Percentiles rank a stretch among this genome's conserved stretches.
These are phyloP conservation scores for Cephalotrichum gorgonifer DNA, from an alignment of 2,329 filamentous ascomycete species.

Conservation along the genomic window DNA sequence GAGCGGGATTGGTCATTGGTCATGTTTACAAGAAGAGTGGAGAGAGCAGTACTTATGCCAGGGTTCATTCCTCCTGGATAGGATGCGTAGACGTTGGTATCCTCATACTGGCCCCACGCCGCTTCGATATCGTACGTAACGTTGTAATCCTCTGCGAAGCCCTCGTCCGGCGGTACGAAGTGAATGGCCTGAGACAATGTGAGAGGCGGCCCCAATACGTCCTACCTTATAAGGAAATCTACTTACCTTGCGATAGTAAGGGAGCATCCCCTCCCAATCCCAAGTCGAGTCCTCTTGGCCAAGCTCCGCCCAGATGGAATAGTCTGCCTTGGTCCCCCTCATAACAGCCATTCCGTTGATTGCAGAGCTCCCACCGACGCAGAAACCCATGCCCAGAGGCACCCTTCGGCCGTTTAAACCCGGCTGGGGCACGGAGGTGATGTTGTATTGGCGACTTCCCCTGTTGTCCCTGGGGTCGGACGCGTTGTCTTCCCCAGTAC, in stretches of 20 bases:
- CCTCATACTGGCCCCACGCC: slow-evolving; percentile 9
- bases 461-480: neutral
- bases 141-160: slow-evolving; percentile 10
- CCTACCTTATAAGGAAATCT: neutral
- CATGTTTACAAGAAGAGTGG: neutral
- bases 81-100: slow-evolving; percentile 7
- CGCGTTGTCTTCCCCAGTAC: neutral
- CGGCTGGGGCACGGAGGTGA: slow-evolving; percentile 9
- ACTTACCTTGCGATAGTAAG: slow-evolving; percentile 14
- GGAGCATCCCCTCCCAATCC: slow-evolving; percentile 14
- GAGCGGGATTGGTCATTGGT: too few relatives aligned
- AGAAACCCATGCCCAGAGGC: neutral
- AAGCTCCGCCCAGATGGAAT: slow-evolving; percentile 15
- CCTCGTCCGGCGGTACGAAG: slow-evolving; percentile 6
- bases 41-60: neutral
- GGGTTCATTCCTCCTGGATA: neutral
- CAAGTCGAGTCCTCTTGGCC: slow-evolving; percentile 15
- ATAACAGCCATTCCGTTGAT: slow-evolving; percentile 24
- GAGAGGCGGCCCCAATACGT: neutral
- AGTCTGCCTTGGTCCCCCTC: slow-evolving; percentile 19
- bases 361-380: slow-evolving; percentile 25
- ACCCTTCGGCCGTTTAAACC: slow-evolving; percentile 7
- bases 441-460: slow-evolving; percentile 1
- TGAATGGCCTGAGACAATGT: slow-evolving; percentile 3
- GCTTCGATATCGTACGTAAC: slow-evolving; percentile 10